Evolutionary conservation across 1,284 basidiomycete species (phyloP).

Genomic region (Apiotrichum laibachii): DNA sequence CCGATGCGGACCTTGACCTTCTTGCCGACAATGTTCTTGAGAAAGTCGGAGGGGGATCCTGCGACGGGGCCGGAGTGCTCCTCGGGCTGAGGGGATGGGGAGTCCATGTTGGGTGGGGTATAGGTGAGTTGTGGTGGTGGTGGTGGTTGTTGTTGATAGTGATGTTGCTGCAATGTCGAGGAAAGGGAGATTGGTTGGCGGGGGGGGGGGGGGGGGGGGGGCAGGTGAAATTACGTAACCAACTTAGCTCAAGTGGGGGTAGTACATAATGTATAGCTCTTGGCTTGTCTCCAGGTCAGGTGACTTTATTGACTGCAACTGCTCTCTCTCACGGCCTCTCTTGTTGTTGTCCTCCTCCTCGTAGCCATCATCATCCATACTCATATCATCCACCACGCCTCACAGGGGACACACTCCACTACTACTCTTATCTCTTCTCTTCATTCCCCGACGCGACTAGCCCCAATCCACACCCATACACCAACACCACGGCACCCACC

Average conservation of each 20-base stretch:
- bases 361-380: too few relatives aligned
- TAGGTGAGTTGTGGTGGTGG: background rate
- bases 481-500: too few relatives aligned
- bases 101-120: conserved; percentile 28
- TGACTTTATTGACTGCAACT: background rate
- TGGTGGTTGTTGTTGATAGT: background rate
- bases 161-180: background rate
- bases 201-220: background rate
- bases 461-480: too few relatives aligned
- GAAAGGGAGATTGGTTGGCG: background rate
- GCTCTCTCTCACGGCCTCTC: background rate
- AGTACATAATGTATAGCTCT: background rate
- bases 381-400: too few relatives aligned
- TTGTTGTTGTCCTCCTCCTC: too few relatives aligned
- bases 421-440: too few relatives aligned
- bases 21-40: conserved; percentile 93
- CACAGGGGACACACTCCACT: too few relatives aligned
- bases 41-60: conserved; percentile 83
- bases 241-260: background rate
- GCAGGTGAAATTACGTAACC: background rate
- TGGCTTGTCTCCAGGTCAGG: background rate
- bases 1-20: conserved; percentile 88
- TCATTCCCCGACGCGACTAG: too few relatives aligned
- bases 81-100: conserved; percentile 28
- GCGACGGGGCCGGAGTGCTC: conserved; percentile 36